phyloP scores from a whole-genome alignment of 257 asterid genomes.

The Nicotiana tomentosiformis region DNA sequence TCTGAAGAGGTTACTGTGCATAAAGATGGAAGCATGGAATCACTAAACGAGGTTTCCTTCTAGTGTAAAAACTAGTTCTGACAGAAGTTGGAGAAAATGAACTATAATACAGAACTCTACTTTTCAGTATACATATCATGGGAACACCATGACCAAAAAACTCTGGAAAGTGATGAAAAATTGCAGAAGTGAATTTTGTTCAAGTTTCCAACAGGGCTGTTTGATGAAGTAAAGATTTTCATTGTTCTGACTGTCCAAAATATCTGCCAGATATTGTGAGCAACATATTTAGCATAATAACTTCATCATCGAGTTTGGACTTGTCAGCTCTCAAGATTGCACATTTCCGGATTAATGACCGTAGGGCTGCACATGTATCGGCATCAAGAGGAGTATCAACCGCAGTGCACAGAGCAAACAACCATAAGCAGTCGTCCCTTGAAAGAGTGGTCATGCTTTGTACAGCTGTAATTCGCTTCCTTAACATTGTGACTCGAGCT shows the following conservation, averaged over 20 bases:
- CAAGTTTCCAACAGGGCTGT: not conserved
- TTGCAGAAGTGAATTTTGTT: not conserved
- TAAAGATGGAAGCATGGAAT: not conserved
- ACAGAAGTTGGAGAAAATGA: not conserved
- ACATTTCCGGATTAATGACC: conserved; percentile 78
- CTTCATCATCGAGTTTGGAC: conserved; percentile 55
- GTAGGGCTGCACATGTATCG: conserved; percentile 68
- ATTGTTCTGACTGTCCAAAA: conserved; percentile 76
- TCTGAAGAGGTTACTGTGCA: not conserved
- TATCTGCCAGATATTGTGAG: conserved; percentile 67
- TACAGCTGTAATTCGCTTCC: conserved; percentile 41
- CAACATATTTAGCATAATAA: conserved; percentile 60
- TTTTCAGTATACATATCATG: not conserved
- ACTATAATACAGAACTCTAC: not conserved
- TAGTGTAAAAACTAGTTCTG: not conserved
- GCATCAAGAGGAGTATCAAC: conserved; percentile 76
- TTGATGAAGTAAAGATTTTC: not conserved
- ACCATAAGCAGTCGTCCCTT: conserved; percentile 55
- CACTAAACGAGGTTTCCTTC: not conserved
- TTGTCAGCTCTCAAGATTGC: conserved; percentile 74
- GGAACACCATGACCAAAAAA: not conserved
- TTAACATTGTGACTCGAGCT: conserved; percentile 62
- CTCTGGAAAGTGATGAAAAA: not conserved
- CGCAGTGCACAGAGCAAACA: conserved; percentile 72
- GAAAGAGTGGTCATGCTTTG: conserved; percentile 38